Percentiles rank a stretch among this genome's conserved stretches.
phyloP scores from a whole-genome alignment of 1,284 basidiomycete genomes.

The Puccinia novopanici region DNA sequence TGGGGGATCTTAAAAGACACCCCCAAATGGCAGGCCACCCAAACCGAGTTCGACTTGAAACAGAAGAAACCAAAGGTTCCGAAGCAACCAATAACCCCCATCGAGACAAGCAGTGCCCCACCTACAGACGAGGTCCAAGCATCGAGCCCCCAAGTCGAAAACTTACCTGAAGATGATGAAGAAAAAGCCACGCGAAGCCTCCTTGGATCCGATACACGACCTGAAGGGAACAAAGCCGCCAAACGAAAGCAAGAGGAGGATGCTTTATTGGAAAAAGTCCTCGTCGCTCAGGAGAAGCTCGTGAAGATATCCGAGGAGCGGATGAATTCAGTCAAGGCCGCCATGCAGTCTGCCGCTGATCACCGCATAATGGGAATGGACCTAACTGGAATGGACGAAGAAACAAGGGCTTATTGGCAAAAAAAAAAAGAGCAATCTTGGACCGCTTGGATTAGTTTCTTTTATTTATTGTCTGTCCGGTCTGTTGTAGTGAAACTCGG shows the following conservation, averaged over 20 bases:
- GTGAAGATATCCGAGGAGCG: not conserved
- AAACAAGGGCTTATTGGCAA: constrained; percentile 5
- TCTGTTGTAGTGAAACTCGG: too few species aligned
- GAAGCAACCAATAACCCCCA: not conserved
- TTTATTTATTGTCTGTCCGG: too few species aligned
- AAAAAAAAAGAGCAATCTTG: constrained; percentile 5
- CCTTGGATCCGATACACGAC: not conserved
- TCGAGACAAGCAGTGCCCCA: not conserved
- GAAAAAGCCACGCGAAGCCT: not conserved
- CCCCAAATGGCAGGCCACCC: constrained; percentile 16
- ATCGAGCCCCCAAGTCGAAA: not conserved
- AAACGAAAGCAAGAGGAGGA: not conserved
- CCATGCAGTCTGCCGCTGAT: not conserved
- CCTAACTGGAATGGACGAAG: constrained; percentile 3
- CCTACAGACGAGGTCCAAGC: not conserved
- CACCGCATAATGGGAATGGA: not conserved
- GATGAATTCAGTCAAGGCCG: not conserved
- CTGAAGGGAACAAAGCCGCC: not conserved
- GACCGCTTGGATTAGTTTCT: not conserved
- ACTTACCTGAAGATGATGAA: not conserved
- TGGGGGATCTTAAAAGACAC: constrained; percentile 20
- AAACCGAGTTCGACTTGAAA: not conserved
- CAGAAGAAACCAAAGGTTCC: not conserved
- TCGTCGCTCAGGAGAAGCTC: not conserved
- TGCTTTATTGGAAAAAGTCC: not conserved